Evolutionary conservation across 2,329 filamentous ascomycete genomes (phyloP).

Genomic region (Xylaria multiplex): DNA sequence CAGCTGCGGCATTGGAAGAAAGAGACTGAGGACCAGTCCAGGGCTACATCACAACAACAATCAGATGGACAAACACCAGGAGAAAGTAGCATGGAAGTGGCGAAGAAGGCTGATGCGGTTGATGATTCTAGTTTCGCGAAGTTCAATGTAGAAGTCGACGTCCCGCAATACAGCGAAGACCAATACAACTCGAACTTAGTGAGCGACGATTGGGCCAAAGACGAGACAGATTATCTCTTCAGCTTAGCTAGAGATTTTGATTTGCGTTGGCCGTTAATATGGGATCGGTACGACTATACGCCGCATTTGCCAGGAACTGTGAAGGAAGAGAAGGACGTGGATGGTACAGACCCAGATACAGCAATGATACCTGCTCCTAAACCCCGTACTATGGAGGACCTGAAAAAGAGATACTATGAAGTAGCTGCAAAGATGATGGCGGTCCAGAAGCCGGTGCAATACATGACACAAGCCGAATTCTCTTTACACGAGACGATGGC

Average conservation of each 20-base stretch:
- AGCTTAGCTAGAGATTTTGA: slow-evolving; percentile 79
- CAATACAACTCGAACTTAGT: slow-evolving; percentile 82
- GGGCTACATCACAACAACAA: slow-evolving; percentile 38
- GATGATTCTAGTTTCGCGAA: slow-evolving; percentile 80
- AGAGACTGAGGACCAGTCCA: slow-evolving; percentile 59
- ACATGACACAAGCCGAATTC: slow-evolving; percentile 89
- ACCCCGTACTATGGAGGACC: slow-evolving; percentile 81
- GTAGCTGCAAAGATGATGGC: slow-evolving; percentile 86
- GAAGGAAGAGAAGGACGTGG: slow-evolving; percentile 54
- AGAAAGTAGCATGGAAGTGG: slow-evolving; percentile 51
- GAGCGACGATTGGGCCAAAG: slow-evolving; percentile 83
- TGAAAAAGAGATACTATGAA: slow-evolving; percentile 91
- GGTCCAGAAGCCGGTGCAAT: slow-evolving; percentile 79
- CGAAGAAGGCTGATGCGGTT: slow-evolving; percentile 51
- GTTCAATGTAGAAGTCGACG: slow-evolving; percentile 83
- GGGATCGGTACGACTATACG: slow-evolving; percentile 87
- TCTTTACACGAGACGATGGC: slow-evolving; percentile 84
- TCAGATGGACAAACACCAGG: slow-evolving; percentile 41
- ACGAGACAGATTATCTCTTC: slow-evolving; percentile 94
- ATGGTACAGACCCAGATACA: slow-evolving; percentile 58
- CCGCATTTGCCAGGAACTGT: slow-evolving; percentile 52
- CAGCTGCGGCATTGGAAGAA: slow-evolving; percentile 83
- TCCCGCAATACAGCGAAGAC: slow-evolving; percentile 85
- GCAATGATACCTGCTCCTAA: slow-evolving; percentile 65
- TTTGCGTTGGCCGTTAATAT: slow-evolving; percentile 89